Evolutionary conservation across 768 basidiomycete genomes (phyloP), one percentile per base, ranked within the genome.

Genomic region (Hypsizygus marmoreus): DNA sequence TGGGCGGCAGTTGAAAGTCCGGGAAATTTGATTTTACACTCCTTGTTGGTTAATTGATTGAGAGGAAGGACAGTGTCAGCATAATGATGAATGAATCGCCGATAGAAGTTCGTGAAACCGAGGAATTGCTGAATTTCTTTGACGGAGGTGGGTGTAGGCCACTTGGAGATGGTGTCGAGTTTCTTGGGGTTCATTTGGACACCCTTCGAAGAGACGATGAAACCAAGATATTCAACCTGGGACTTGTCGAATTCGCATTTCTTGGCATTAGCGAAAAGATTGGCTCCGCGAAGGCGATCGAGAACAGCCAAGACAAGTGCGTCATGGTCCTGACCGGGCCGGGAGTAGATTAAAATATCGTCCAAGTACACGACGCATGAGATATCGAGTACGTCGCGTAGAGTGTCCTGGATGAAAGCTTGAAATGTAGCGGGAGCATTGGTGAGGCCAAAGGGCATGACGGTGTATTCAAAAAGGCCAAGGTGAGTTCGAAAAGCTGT

Each of bases 351-450:
- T n/a, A 73, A 57, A 46, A 71, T 80, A 78, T 3, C 70, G 57
- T 24, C 65, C 57, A 50, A 42, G 54, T 76, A 78, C 30, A 77
- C 67, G 19, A 76, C 61, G 43, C 63, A 65, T 34, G 60, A 59
- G 16, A 69, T 47, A 34, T 69, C 71, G 24, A 78, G 47, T 6
- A 66, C 45, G 24, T 74, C 67, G 9, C 58, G 56, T 6, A 77
- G 58, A 8, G 65, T 64, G 42, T 70, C 67, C 19, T 73, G 62
- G 46, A 78, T 74, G 45, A 73, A 69, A 17, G 50, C 41, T 51
- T 77, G 75, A 52, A 75, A 77, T 3, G 65, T 52, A 1, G 75
- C 62, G 6, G 73, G 70, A 4, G 69, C 65, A 43, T 73, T 70
- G 28, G 62, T 64, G 5, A 71, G 57, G 9, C 68, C 68, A 30